These are phyloP conservation scores for Macrolepiota dolichaula DNA, from an alignment of 768 basidiomycete species.

Conservation along the genomic window DNA sequence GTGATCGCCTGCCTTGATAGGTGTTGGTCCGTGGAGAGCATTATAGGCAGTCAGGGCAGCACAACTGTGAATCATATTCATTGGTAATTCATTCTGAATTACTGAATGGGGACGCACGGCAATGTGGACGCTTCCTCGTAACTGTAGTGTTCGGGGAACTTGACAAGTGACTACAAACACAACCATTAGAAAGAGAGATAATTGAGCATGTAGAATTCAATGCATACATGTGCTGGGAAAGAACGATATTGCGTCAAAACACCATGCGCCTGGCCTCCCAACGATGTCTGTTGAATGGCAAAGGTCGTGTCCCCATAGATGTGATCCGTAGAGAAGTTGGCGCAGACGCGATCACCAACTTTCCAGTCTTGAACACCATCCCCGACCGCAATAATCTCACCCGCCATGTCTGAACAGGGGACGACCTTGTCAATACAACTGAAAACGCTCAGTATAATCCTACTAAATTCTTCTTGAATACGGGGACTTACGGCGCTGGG, in stretches of 20 bases:
- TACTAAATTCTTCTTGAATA: background rate
- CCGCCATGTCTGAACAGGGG: constrained; percentile 51
- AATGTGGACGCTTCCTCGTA: constrained; percentile 66
- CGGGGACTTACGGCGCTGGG: background rate
- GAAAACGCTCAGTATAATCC: no score
- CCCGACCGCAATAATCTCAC: constrained; percentile 49
- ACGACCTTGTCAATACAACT: constrained; percentile 22
- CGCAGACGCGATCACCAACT: constrained; percentile 52
- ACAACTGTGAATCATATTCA: constrained; percentile 29
- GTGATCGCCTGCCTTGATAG: constrained; percentile 55
- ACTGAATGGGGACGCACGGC: constrained; percentile 34
- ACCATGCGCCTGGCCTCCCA: constrained; percentile 49
- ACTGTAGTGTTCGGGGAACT: constrained; percentile 52
- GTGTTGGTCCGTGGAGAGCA: constrained; percentile 42
- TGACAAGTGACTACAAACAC: constrained; percentile 38
- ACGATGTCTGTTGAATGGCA: constrained; percentile 28
- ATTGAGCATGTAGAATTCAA: background rate
- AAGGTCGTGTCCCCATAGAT: constrained; percentile 39
- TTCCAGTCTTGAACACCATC: constrained; percentile 44
- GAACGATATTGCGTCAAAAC: constrained; percentile 52
- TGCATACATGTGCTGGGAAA: constrained; percentile 28
- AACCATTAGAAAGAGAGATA: background rate
- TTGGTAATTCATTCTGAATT: background rate
- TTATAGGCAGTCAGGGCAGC: constrained; percentile 67
- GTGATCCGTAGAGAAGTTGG: constrained; percentile 49